Percentiles rank a stretch among this genome's conserved stretches.
These are phyloP conservation scores for Coemansia javaensis DNA, from an alignment of 192 early-diverging fungal species.

Conservation along the genomic window DNA sequence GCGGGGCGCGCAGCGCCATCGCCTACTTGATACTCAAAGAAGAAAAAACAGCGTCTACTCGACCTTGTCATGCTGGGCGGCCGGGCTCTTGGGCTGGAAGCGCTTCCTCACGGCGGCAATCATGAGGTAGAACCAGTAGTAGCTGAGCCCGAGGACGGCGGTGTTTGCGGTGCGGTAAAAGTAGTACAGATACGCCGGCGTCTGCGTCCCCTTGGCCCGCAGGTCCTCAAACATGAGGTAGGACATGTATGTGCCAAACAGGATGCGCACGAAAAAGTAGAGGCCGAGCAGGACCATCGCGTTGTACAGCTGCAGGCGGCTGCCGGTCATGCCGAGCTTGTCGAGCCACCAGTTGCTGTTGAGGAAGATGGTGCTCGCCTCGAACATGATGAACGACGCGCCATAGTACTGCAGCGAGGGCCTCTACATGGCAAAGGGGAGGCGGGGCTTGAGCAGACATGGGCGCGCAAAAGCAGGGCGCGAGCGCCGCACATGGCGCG, in stretches of 20 bases:
- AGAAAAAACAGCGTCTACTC: background rate
- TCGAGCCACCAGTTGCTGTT: constrained; percentile 89
- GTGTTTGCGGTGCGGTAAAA: constrained; percentile 44
- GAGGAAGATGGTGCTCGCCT: constrained; percentile 85
- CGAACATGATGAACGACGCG: constrained; percentile 82
- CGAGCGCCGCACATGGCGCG: background rate
- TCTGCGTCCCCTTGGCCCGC: constrained; percentile 25
- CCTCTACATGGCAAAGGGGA: constrained; percentile 36
- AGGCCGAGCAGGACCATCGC: constrained; percentile 68
- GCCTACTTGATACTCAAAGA: too few relatives aligned
- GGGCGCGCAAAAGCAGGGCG: too few relatives aligned
- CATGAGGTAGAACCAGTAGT: constrained; percentile 53
- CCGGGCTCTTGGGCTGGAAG: constrained; percentile 20
- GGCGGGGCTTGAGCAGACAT: too few relatives aligned
- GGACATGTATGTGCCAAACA: constrained; percentile 74
- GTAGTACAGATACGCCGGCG: constrained; percentile 28
- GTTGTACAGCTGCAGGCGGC: constrained; percentile 73
- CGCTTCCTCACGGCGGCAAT: constrained; percentile 37
- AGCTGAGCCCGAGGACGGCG: constrained; percentile 36
- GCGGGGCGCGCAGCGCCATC: too few relatives aligned
- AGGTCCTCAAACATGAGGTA: constrained; percentile 52
- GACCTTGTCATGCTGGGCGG: constrained; percentile 6
- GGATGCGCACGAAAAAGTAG: constrained; percentile 72
- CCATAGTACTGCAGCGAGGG: constrained; percentile 88
- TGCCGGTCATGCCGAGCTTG: constrained; percentile 81